Conservation (phyloP, 495 filamentous ascomycete species). For the Tuber microsphaerosporum region DNA sequence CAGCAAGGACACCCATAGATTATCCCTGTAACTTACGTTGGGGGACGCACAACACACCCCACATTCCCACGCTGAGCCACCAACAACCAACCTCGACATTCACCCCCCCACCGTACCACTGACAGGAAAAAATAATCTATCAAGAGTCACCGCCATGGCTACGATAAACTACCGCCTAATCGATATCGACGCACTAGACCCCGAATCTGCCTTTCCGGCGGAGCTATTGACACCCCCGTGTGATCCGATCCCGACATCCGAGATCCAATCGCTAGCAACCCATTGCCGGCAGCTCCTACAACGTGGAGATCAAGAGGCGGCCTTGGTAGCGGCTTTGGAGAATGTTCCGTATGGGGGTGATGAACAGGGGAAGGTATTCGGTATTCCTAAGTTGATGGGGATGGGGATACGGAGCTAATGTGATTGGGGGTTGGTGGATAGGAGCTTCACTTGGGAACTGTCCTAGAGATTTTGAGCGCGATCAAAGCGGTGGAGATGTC, state of each 20-base stretch:
- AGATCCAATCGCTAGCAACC: constrained; percentile 56
- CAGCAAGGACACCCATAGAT: background rate
- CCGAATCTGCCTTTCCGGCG: constrained; percentile 64
- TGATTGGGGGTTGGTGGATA: constrained; percentile 26
- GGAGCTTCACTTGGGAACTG: constrained; percentile 61
- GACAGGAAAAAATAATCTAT: background rate
- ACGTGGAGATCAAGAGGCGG: constrained; percentile 62
- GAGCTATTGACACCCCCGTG: constrained; percentile 57
- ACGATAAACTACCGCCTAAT: constrained; percentile 59
- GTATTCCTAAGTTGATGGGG: background rate
- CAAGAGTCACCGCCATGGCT: constrained; percentile 12
- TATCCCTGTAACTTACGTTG: background rate
- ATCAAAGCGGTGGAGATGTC: constrained; percentile 71
- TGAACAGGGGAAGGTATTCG: constrained; percentile 55
- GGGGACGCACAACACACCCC: background rate
- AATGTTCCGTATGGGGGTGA: constrained; percentile 66
- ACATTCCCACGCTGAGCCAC: background rate
- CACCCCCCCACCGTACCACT: background rate
- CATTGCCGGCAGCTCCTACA: constrained; percentile 64
- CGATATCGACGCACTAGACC: constrained; percentile 67
- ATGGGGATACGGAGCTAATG: constrained; percentile 9
- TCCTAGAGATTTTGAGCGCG: constrained; percentile 64
- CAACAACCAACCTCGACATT: constrained; percentile 10
- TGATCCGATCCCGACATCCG: constrained; percentile 50
- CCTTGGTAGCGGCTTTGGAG: constrained; percentile 58